Evolutionary conservation across 306 rosid species (phyloP), one percentile per base, ranked within the genome.

Genomic region (Luffa acutangula): DNA sequence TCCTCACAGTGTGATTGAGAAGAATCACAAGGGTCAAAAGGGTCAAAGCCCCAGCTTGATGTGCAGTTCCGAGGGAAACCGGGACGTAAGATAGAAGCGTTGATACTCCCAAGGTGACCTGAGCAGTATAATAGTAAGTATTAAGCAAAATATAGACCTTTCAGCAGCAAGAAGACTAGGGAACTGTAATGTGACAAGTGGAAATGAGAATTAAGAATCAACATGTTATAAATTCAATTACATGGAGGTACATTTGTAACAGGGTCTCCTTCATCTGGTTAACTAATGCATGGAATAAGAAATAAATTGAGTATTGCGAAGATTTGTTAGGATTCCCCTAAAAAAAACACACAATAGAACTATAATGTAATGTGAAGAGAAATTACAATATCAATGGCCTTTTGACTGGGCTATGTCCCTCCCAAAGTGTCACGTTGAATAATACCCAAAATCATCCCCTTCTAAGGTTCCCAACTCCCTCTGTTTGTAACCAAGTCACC

Each of bases 11-110:
- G 88, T 93, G 98, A 67, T 83, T 90, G 67, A 93, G 92, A 78
- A 90, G 84, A 76, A 91, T 64, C 88, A 88, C 66, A 53, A 93
- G 79, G 2, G 97, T 87, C 87, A 93, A 46, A 62, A 93, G 96
- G 5, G 96, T 89, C 82, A 93, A 88, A 78, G 97, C 98, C 31
- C 98, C 97, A 3, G 97, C 96, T 78, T 93, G 98, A 89, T 91
- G 97, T 25, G 96, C 96, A 10, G 91, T 85, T 53, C 97, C 97
- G 21, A 93, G 89, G 31, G 93, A 90, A 65, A 89, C 96, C 56
- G 96, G 96, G 42, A 93, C 98, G 78, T 91, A 93, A 1, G 96
- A 91, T 49, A 93, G 87, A 75, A 91, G 97, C 6, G 98, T 93
- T 0, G 96, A 84, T 64, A 93, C 49, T 60, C 98, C 97, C 58